Base-by-base conservation (phyloP, 441 rosid species). In the Gossypium gossypioides region DNA sequence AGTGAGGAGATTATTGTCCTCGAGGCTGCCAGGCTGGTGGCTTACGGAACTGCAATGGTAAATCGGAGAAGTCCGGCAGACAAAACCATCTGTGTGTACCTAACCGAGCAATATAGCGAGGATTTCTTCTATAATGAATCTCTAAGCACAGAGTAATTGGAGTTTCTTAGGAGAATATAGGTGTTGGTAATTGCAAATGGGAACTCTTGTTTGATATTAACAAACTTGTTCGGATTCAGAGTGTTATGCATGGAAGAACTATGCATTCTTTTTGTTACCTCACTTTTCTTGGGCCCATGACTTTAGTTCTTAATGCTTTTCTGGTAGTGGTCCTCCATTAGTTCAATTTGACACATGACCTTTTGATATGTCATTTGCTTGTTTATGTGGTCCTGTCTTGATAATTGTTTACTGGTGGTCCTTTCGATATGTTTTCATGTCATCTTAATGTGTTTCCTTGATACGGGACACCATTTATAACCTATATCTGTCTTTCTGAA, bases 311-410 rank as follows among this genome's bases (percentile, higher is more conserved):
- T 15, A 56, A 52, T 46, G 57, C 68, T 44, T 73, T 57, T 44
- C 29, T 34, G 9, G 22, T 16, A 55, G 73, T 82, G 79, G 77
- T 79, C 81, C 81, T 72, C 76, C 18, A 44, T 19, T 68, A 60
- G 71, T 71, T 74, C 70, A 69, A 55, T 80, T 69, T 74, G 73
- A 72, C 68, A 69, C 64, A 7, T 69, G 75, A 55, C 74, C 75
- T 68, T 74, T 46, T 62, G 59, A 70, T 32, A 66, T 60, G 69
- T 62, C 67, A 55, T 55, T 71, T 62, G 62, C 68, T 62, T 57
- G 79, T 40, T 65, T 6, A 73, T 59, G 82, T 81, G 84, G 85
- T 85, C 88, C 83, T 70, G 22, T 68, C 18, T 71, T 13, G 69
- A 73, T 71, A 13, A 34, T 71, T 59, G 46, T 70, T 78, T 60